Percentiles rank a stretch among this genome's conserved stretches.
Evolutionary conservation across 208 protist genomes (phyloP).

Genomic region (Acanthamoeba triangularis): DNA sequence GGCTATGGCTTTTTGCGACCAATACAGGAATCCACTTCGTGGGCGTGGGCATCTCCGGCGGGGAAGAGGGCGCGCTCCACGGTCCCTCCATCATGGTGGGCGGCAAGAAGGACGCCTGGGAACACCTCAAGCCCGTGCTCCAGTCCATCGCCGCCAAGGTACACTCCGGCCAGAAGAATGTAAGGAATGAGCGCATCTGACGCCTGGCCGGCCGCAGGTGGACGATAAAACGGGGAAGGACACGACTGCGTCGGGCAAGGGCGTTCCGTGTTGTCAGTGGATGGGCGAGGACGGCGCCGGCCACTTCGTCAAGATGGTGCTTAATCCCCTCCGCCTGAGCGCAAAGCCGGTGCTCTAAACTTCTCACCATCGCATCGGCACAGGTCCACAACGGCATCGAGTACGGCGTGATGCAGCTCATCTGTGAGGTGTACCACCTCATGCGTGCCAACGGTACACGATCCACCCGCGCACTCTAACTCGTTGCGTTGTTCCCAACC

Average conservation of each 20-base stretch:
- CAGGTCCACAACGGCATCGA: conserved; percentile 99
- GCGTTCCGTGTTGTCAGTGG: conserved; percentile 95
- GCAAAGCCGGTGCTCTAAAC: not conserved
- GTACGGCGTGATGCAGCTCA: conserved; percentile 99
- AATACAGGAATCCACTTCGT: conserved; percentile 85
- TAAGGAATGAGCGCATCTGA: no score
- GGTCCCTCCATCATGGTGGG: conserved; percentile 99
- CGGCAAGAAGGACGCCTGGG: conserved; percentile 93
- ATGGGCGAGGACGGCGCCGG: conserved; percentile 97
- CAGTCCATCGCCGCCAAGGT: conserved; percentile 97
- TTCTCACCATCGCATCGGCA: no score
- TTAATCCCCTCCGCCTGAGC: no score
- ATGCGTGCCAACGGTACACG: conserved; percentile 92
- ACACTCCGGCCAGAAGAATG: no score
- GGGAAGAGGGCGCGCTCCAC: conserved; percentile 99
- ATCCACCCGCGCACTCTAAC: not conserved
- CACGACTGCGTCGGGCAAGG: conserved; percentile 84
- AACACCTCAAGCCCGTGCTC: conserved; percentile 97
- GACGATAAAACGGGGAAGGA: not conserved
- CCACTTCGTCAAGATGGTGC: conserved; percentile 97
- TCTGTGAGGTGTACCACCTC: conserved; percentile 97
- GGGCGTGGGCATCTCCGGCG: conserved; percentile 99
- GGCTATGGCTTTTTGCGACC: no score
- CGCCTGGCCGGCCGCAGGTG: conserved; percentile 69
- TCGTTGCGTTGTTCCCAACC: no score